A percentile compares a stretch with the other conserved stretches of the same genome.
phyloP scores from a whole-genome alignment of 2,329 filamentous ascomycete species.

The Aureobasidium lini region DNA sequence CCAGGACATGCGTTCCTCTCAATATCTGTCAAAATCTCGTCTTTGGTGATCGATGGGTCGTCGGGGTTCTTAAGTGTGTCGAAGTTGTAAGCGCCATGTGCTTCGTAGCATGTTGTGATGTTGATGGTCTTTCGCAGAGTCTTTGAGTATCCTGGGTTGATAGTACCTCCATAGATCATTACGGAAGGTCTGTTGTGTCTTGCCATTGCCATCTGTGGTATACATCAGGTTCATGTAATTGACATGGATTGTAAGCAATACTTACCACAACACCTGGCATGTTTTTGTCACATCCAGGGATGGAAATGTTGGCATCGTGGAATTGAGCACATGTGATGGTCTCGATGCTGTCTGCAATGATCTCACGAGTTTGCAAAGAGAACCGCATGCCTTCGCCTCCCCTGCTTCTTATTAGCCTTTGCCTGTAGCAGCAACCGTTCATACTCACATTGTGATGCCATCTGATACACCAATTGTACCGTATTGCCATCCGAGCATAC shows the following conservation, averaged over 20 bases:
- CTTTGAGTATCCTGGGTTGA: slow-evolving; percentile 74
- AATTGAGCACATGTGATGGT: slow-evolving; percentile 98
- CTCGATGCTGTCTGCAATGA: slow-evolving; percentile 97
- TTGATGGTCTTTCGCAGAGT: slow-evolving; percentile 75
- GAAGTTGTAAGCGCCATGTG: slow-evolving; percentile 74
- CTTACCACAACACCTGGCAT: slow-evolving; percentile 75
- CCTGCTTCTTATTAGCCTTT: slow-evolving; percentile 45
- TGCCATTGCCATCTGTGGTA: slow-evolving; percentile 64
- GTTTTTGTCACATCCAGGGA: slow-evolving; percentile 98
- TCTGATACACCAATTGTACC: slow-evolving; percentile 87
- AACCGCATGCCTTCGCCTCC: slow-evolving; percentile 92
- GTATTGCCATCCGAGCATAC: slow-evolving; percentile 92
- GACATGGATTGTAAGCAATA: neutral
- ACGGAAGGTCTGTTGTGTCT: slow-evolving; percentile 86
- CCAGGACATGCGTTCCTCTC: slow-evolving; percentile 71
- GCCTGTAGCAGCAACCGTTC: no score
- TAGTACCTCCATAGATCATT: slow-evolving; percentile 94
- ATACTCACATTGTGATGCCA: slow-evolving; percentile 73
- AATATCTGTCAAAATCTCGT: slow-evolving; percentile 77
- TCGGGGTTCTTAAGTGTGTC: slow-evolving; percentile 64
- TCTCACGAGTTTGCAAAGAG: slow-evolving; percentile 84
- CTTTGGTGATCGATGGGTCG: slow-evolving; percentile 58
- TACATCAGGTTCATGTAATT: neutral
- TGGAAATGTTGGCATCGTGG: slow-evolving; percentile 94
- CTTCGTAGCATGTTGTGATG: slow-evolving; percentile 83